Conservation (phyloP, 225 moss, liverwort and hornwort species). For the Pseudoscleropodium purum region DNA sequence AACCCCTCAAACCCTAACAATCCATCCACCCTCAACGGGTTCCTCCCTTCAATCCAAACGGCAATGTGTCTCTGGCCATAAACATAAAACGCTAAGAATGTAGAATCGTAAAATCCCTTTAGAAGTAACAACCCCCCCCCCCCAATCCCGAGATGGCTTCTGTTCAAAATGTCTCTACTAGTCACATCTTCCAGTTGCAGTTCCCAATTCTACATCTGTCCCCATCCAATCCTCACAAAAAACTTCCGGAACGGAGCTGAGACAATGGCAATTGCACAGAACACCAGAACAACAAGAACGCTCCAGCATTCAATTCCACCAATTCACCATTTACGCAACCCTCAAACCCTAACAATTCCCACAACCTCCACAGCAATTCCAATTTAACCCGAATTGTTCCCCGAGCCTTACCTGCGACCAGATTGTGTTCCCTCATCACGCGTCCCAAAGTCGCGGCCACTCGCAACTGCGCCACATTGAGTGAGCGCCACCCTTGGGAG, state of each 20-base stretch:
- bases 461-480: conserved; percentile 14
- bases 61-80: not conserved
- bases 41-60: not conserved
- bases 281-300: not conserved
- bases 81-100: not conserved
- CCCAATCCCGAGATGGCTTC: not conserved
- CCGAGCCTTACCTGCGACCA: conserved; percentile 8
- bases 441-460: not conserved
- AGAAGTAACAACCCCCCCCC: not conserved
- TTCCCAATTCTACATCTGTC: not conserved
- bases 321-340: not conserved
- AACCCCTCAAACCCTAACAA: not conserved
- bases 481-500: conserved; percentile 38
- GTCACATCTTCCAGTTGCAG: not conserved
- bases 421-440: not conserved
- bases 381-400: not conserved
- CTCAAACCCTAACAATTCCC: not conserved
- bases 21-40: not conserved
- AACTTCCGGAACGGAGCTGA: not conserved
- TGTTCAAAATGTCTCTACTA: not conserved
- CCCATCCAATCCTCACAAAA: not conserved
- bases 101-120: not conserved
- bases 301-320: not conserved
- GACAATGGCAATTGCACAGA: not conserved
- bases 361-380: not conserved